Percentiles rank a stretch among this genome's conserved stretches.
phyloP scores from a whole-genome alignment of 306 rosid species.

The Abrus precatorius region DNA sequence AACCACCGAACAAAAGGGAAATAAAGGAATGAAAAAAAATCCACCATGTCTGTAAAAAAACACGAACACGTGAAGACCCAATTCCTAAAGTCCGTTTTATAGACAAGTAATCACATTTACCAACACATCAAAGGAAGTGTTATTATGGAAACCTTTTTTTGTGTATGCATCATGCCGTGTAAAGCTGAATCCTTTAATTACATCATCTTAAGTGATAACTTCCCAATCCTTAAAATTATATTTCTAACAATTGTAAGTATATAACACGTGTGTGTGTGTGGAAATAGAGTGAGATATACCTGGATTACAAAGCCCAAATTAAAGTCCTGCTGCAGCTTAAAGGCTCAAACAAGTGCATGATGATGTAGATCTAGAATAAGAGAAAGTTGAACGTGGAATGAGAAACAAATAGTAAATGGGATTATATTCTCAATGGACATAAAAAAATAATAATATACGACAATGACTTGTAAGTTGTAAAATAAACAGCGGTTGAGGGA shows the following conservation, averaged over 20 bases:
- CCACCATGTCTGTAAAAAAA: conserved; percentile 27
- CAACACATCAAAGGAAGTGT: neutral
- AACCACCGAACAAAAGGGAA: neutral
- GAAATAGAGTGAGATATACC: conserved; percentile 18
- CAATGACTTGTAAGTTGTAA: conserved; percentile 35
- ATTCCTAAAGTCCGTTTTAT: neutral
- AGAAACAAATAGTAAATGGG: conserved; percentile 22
- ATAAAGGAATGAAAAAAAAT: neutral
- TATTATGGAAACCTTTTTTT: neutral
- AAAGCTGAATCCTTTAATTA: neutral
- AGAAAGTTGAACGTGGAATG: neutral
- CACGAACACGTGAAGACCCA: conserved; percentile 6
- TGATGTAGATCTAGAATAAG: conserved; percentile 1
- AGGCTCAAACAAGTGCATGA: conserved; percentile 4
- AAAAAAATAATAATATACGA: conserved; percentile 33
- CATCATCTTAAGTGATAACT: no score
- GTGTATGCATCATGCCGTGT: neutral
- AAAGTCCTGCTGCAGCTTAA: neutral
- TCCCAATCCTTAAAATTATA: no score
- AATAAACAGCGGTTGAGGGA: conserved; percentile 33
- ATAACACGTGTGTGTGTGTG: no score
- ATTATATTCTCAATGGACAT: neutral
- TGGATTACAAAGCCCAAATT: neutral
- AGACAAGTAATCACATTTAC: neutral
- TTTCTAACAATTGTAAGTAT: neutral